Base-by-base conservation (phyloP, 192 early-diverging fungal species). In the Coemansia sp. region DNA sequence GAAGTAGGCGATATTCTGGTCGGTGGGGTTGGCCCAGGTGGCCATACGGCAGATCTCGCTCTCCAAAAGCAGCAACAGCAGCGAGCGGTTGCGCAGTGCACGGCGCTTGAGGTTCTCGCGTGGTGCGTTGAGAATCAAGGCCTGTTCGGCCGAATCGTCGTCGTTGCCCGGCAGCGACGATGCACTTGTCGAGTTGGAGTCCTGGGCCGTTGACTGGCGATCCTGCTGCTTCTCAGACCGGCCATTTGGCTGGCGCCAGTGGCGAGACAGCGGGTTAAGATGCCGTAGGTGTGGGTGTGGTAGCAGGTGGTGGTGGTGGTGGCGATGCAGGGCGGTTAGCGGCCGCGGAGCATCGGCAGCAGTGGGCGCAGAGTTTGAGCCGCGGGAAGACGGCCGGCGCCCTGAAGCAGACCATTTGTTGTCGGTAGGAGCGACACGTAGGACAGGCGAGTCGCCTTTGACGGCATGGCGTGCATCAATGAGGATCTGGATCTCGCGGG, bases 41-140 rank as follows among this genome's bases (percentile, higher is more conserved):
- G 82, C 78, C 54, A 93, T 67, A 14, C 90, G 82, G 35, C 79
- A 76, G 38, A 97, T 61, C 60, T 99, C 96, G 50, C 85, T 89
- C 58, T 95, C 94, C 19, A 94, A 55, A 30, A 99, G 77, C 29
- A 99, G 51, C 27, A 91, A 57, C 21, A 99, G 56, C 18, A 97
- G 54, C 44, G 51, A 41, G 23, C 44, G 49, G 55, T 55, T 56
- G 28, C 51, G 55, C 37, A 44, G 56, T 0, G 65, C 48, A 6
- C 65, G 64, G 34, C 53, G 50, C 25, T 54, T 60, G 7, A 60
- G 51, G n/a, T 56, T 42, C 39, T 72, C 68, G 21, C 68, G 61
- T 35, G 58, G 25, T 14, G 27, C 38, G 20, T 50, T 50, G 30
- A 65, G 63, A 19, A 72, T 56, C 38, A 64, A n/a, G 30, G 44